phyloP scores from a whole-genome alignment of 495 filamentous ascomycete genomes.

The Rostrohypoxylon terebratum region DNA sequence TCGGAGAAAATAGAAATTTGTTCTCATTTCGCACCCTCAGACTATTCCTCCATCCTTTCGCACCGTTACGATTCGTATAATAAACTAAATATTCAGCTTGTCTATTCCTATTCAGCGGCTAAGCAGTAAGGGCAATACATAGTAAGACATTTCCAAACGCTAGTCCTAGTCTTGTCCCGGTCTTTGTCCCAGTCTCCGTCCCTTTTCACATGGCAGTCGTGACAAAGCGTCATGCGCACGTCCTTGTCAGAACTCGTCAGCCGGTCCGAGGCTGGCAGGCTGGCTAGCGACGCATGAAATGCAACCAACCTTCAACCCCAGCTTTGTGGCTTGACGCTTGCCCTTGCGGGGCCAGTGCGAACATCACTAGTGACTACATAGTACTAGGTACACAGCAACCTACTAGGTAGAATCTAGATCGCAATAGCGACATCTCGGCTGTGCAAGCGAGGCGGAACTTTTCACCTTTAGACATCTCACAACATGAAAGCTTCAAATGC shows the following conservation, averaged over 20 bases:
- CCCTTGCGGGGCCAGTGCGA: constrained; percentile 10
- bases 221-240: constrained; percentile 6
- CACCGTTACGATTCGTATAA: not conserved
- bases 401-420: constrained; percentile 16
- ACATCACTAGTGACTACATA: not conserved
- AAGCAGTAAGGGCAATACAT: not conserved
- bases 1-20: not conserved
- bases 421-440: constrained; percentile 17
- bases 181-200: not conserved
- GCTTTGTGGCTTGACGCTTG: constrained; percentile 51
- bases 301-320: constrained; percentile 55
- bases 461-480: constrained; percentile 17
- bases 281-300: constrained; percentile 50
- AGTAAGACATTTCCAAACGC: not conserved
- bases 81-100: not conserved
- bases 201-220: not conserved
- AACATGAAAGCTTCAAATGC: not conserved
- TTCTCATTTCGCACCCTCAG: not conserved
- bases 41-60: constrained; percentile 1
- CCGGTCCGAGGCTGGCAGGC: not conserved
- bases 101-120: not conserved
- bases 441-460: constrained; percentile 34
- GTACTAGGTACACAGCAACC: not conserved
- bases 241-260: not conserved
- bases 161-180: not conserved